phyloP scores from a whole-genome alignment of 2,329 filamentous ascomycete genomes.

The Hypoxylon sp. region DNA sequence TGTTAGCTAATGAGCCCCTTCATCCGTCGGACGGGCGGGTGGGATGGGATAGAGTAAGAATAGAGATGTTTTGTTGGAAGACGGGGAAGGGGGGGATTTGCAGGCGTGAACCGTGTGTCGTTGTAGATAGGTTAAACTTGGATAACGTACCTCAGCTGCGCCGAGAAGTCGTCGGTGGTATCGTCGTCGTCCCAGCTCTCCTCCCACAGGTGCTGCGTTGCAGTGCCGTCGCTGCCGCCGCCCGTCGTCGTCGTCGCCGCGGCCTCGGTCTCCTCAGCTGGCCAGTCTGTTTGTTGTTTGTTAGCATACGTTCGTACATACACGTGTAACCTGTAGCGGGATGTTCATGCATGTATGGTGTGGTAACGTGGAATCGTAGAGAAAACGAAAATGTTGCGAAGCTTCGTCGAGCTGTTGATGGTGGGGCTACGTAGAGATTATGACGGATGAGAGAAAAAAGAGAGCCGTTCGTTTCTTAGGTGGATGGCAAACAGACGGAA shows the following conservation, averaged over 20 bases:
- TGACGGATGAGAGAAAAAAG: not conserved
- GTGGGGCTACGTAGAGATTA: not conserved
- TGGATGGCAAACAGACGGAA: slow-evolving; percentile 6
- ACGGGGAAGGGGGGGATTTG: not conserved
- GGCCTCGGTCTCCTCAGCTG: slow-evolving; percentile 87
- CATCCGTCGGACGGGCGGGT: not conserved
- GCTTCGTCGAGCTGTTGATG: not conserved
- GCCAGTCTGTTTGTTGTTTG: slow-evolving; percentile 74
- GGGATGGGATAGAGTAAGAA: not conserved
- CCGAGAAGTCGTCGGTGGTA: slow-evolving; percentile 93
- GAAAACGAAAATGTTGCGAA: not conserved
- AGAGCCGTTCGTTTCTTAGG: not conserved
- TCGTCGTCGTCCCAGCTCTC: slow-evolving; percentile 99
- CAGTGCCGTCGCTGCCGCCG: slow-evolving; percentile 66
- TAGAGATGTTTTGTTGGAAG: not conserved
- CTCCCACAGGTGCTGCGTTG: slow-evolving; percentile 88
- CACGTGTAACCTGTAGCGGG: too few relatives aligned
- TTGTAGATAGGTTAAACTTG: too few relatives aligned
- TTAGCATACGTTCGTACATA: not conserved
- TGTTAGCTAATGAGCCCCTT: slow-evolving; percentile 8
- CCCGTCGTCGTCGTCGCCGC: slow-evolving; percentile 47
- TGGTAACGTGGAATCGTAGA: not conserved
- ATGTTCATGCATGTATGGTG: too few relatives aligned
- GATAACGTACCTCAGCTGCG: slow-evolving; percentile 86
- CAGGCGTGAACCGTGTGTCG: too few relatives aligned